Evolutionary conservation across 2,329 filamentous ascomycete species (phyloP), one percentile per base, ranked within the genome.

Genomic region (Aspergillus candidus): DNA sequence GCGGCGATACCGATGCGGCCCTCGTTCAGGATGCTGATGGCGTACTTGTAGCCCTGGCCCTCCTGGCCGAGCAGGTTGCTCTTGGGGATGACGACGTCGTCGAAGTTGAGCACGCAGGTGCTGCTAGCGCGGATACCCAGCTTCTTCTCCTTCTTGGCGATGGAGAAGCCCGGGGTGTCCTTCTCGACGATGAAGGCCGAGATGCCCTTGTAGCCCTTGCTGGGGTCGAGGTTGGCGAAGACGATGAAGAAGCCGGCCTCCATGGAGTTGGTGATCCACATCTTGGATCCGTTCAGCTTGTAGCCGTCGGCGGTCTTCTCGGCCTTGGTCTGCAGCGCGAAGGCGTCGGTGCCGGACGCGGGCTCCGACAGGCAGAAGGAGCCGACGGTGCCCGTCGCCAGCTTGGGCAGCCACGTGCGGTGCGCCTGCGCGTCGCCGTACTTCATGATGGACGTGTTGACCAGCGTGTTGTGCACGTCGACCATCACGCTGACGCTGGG

Each of bases 111-210:
- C 51, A 96, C 91, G 70, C 93, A 98, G 29, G 93, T 98, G 72
- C 87, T 94, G 72, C 87, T 94, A 42, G 93, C 93, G 62, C 80
- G 84, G 73, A 98, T 98, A 47, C 93, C 93, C 38, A 98, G 83
- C 77, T 98, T 98, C 84, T 97, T 97, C 77, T 98, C 93, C 77
- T 98, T 98, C 80, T 98, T 98, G 33, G 93, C 89, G 61, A 98
- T 94, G 49, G 80, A 83, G 76, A 98, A 96, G 30, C 93, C 93
- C 43, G 84, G 83, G 39, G 81, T 86, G 60, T 77, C 84, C 75
- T 95, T 96, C 71, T 96, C 90, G 34, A 97, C 83, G 49, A 98
- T 75, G 66, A 98, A 98, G 41, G 93, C 93, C 2, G 89, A 90
- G 69, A 98, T 98, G 46, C 93, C 93, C 71, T 90, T 91, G 78